Percentiles rank a stretch among this genome's conserved stretches.
These are phyloP conservation scores for Talaromyces funiculosus DNA, from an alignment of 2,329 filamentous ascomycete genomes.

Conservation along the genomic window DNA sequence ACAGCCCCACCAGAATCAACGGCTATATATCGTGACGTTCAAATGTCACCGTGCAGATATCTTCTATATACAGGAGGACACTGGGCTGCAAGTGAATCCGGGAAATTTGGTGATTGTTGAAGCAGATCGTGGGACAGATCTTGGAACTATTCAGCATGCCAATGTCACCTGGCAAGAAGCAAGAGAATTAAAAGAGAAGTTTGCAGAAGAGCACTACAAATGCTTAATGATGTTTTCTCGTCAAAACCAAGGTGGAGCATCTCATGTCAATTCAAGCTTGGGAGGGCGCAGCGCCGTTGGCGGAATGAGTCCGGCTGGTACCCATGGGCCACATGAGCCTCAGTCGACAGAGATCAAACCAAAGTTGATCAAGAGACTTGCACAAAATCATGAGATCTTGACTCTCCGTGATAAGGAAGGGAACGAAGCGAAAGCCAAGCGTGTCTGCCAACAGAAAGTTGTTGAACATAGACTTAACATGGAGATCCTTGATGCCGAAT, in stretches of 20 bases:
- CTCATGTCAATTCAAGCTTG: slow-evolving; percentile 37
- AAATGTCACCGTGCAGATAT: slow-evolving; percentile 94
- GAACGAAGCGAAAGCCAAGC: slow-evolving; percentile 94
- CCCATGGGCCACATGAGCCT: slow-evolving; percentile 67
- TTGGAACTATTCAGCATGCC: slow-evolving; percentile 84
- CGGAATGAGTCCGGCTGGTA: slow-evolving; percentile 69
- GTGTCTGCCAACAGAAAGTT: slow-evolving; percentile 94
- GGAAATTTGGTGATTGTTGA: slow-evolving; percentile 97
- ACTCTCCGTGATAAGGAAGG: slow-evolving; percentile 91
- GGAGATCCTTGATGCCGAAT: slow-evolving; percentile 98
- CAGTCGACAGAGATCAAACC: slow-evolving; percentile 76
- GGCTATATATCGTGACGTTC: slow-evolving; percentile 79
- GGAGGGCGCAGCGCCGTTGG: slow-evolving; percentile 60
- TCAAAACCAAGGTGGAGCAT: slow-evolving; percentile 50
- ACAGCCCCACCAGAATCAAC: slow-evolving; percentile 38
- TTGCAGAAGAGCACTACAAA: slow-evolving; percentile 91
- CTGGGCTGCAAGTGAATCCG: slow-evolving; percentile 79
- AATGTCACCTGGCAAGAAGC: slow-evolving; percentile 84
- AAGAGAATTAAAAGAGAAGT: slow-evolving; percentile 83
- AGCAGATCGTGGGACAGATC: slow-evolving; percentile 89
- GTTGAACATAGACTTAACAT: slow-evolving; percentile 91
- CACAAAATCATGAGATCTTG: slow-evolving; percentile 84
- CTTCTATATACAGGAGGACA: slow-evolving; percentile 95
- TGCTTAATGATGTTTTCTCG: slow-evolving; percentile 99
- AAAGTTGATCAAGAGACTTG: slow-evolving; percentile 93